These are phyloP conservation scores for Colletotrichum phormii DNA, from an alignment of 2,329 filamentous ascomycete genomes.

Conservation along the genomic window DNA sequence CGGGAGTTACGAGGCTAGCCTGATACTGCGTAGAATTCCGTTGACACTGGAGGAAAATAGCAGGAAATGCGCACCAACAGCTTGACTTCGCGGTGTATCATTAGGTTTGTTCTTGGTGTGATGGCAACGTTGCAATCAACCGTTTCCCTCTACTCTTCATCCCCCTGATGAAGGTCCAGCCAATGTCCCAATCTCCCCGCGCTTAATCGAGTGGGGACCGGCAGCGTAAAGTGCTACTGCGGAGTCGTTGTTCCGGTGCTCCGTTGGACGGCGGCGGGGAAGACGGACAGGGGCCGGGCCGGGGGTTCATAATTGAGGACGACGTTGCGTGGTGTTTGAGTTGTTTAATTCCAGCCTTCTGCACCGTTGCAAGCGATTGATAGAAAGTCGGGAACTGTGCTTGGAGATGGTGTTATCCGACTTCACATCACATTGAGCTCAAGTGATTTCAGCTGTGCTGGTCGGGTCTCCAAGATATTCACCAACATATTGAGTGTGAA, in stretches of 20 bases:
- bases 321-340: neutral
- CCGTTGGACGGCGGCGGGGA: neutral
- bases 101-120: neutral
- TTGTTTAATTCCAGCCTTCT: too few species aligned
- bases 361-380: too few species aligned
- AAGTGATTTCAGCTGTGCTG: too few species aligned
- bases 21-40: neutral
- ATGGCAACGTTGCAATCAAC: conserved; percentile 18
- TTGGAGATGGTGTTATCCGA: too few species aligned
- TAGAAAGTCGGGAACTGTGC: too few species aligned
- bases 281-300: neutral
- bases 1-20: neutral
- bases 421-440: too few species aligned
- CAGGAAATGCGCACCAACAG: neutral
- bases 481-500: too few species aligned
- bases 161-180: neutral
- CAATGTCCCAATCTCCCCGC: neutral
- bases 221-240: neutral
- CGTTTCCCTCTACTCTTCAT: neutral
- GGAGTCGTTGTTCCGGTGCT: neutral
- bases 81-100: neutral
- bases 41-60: rapidly evolving
- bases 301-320: neutral
- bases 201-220: neutral
- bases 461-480: too few species aligned